These are phyloP conservation scores for Babesia sp. DNA, from an alignment of 169 alveolate genomes.

Conservation along the genomic window DNA sequence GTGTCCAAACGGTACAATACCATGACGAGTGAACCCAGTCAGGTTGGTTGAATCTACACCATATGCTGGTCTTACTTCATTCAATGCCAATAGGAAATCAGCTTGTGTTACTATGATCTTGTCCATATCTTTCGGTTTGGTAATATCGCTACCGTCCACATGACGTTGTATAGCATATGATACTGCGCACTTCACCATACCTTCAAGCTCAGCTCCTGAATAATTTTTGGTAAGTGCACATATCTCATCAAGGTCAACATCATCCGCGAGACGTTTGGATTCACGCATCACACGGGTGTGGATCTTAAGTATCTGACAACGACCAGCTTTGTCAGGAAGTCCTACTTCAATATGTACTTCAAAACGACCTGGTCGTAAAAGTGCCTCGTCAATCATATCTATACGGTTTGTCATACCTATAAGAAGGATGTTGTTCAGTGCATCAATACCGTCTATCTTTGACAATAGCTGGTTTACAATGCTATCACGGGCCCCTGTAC, in stretches of 20 bases:
- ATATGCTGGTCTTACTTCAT: slow-evolving; percentile 96
- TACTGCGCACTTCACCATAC: slow-evolving; percentile 92
- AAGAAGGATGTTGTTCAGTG: slow-evolving; percentile 94
- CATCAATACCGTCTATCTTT: slow-evolving; percentile 99
- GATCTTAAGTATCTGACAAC: slow-evolving; percentile 95
- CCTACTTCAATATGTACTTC: slow-evolving; percentile 98
- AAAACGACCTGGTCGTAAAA: slow-evolving; percentile 98
- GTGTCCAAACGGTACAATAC: slow-evolving; percentile 89
- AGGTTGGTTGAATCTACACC: slow-evolving; percentile 85
- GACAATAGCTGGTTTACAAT: slow-evolving; percentile 97
- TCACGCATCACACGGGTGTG: slow-evolving; percentile 95
- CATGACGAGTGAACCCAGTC: slow-evolving; percentile 83
- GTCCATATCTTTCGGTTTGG: slow-evolving; percentile 81
- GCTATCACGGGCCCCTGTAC: slow-evolving; percentile 93
- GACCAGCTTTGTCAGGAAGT: slow-evolving; percentile 96
- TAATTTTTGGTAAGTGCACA: slow-evolving; percentile 95
- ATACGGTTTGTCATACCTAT: slow-evolving; percentile 99
- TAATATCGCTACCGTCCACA: slow-evolving; percentile 79
- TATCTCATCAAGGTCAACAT: slow-evolving; percentile 89
- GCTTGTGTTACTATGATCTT: slow-evolving; percentile 76
- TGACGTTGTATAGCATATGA: slow-evolving; percentile 93
- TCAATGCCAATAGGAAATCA: slow-evolving; percentile 92
- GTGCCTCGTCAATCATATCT: slow-evolving; percentile 99
- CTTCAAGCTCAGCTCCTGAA: slow-evolving; percentile 99
- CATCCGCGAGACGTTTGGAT: slow-evolving; percentile 75